phyloP scores from a whole-genome alignment of 2,329 filamentous ascomycete species.

The Fusarium floridanum region DNA sequence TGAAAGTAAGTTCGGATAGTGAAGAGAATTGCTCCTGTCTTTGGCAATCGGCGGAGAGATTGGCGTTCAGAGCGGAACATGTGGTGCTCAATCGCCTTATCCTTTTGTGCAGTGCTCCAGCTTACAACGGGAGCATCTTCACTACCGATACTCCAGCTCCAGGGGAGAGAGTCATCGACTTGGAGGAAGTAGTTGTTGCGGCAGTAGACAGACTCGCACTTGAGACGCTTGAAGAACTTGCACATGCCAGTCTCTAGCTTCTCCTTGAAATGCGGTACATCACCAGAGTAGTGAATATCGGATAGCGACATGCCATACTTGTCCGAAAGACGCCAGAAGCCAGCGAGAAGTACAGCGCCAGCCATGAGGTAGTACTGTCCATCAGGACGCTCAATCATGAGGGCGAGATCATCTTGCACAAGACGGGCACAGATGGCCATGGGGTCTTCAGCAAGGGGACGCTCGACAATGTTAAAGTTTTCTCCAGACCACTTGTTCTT shows the following conservation, averaged over 20 bases:
- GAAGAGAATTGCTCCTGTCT: slow-evolving; percentile 72
- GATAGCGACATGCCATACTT: slow-evolving; percentile 84
- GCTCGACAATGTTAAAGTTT: slow-evolving; percentile 74
- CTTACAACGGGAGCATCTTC: slow-evolving; percentile 75
- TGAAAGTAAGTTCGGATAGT: slow-evolving; percentile 86
- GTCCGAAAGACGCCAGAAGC: slow-evolving; percentile 86
- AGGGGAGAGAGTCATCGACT: slow-evolving; percentile 81
- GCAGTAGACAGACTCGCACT: slow-evolving; percentile 72
- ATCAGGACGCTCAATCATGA: slow-evolving; percentile 83
- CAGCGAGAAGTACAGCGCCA: slow-evolving; percentile 80
- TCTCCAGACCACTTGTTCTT: slow-evolving; percentile 80
- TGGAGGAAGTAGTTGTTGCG: slow-evolving; percentile 92
- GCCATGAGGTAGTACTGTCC: slow-evolving; percentile 86
- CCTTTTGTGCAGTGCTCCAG: slow-evolving; percentile 83
- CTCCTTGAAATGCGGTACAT: slow-evolving; percentile 78
- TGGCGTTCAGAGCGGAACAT: slow-evolving; percentile 84
- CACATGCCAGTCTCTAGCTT: slow-evolving; percentile 84
- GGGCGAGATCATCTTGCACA: slow-evolving; percentile 84
- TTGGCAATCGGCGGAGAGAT: slow-evolving; percentile 72
- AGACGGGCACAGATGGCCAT: slow-evolving; percentile 81
- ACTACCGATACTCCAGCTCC: slow-evolving; percentile 80
- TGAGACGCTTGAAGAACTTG: slow-evolving; percentile 82
- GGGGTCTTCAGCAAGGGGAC: slow-evolving; percentile 79
- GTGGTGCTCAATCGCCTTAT: slow-evolving; percentile 79
- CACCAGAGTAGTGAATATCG: slow-evolving; percentile 82